A percentile compares a stretch with the other conserved stretches of the same genome.
Conservation (phyloP, 2,329 filamentous ascomycete genomes). For the Claviceps capensis region DNA sequence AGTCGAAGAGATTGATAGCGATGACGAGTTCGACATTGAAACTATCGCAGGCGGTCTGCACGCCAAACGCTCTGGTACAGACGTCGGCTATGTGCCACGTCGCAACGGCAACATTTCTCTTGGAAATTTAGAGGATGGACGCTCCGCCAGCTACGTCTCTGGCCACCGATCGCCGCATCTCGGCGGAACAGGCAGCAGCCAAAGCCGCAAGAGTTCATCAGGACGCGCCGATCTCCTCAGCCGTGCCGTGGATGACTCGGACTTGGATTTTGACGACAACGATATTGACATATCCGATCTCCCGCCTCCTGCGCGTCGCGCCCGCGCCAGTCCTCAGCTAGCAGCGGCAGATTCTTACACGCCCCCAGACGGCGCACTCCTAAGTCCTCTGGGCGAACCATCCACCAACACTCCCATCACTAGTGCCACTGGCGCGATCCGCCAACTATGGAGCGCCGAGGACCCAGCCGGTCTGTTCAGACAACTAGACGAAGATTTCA, state of each 20-base stretch:
- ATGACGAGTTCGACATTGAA: slow-evolving; percentile 98
- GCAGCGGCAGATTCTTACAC: background rate
- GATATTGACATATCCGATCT: slow-evolving; percentile 55
- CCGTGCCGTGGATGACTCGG: slow-evolving; percentile 38
- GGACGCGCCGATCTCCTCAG: slow-evolving; percentile 39
- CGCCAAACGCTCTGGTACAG: slow-evolving; percentile 64
- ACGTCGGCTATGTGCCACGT: slow-evolving; percentile 64
- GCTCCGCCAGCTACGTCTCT: slow-evolving; percentile 36
- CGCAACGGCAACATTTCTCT: slow-evolving; percentile 48
- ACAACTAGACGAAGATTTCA: slow-evolving; percentile 89
- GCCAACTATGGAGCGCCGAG: slow-evolving; percentile 68
- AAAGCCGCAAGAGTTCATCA: slow-evolving; percentile 39
- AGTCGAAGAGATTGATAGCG: slow-evolving; percentile 90
- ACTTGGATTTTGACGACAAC: slow-evolving; percentile 32
- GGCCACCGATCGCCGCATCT: slow-evolving; percentile 37
- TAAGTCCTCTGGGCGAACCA: slow-evolving; percentile 17
- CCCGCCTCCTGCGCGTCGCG: slow-evolving; percentile 41
- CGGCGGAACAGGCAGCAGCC: slow-evolving; percentile 20
- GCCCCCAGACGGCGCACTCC: slow-evolving; percentile 15
- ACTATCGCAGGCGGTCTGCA: slow-evolving; percentile 57
- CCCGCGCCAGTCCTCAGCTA: slow-evolving; percentile 14
- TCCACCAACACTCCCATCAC: slow-evolving; percentile 28
- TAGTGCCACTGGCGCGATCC: slow-evolving; percentile 64
- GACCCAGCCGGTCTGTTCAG: slow-evolving; percentile 84
- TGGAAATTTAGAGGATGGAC: slow-evolving; percentile 31